These are phyloP conservation scores for Dendrobium chrysotoxum DNA, from an alignment of 106 monocot genomes.

Conservation along the genomic window DNA sequence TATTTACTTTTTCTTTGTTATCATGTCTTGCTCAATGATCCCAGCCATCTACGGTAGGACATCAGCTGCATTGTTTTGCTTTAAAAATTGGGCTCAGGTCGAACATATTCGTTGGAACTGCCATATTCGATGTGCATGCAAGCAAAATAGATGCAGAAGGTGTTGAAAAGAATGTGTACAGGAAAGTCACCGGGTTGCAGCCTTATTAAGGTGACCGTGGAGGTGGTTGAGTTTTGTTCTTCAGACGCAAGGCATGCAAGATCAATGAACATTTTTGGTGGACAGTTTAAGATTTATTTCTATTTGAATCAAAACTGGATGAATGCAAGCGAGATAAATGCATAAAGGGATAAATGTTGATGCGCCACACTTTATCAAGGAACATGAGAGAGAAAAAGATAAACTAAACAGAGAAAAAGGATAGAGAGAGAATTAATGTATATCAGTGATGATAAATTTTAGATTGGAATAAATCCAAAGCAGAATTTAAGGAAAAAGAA, in stretches of 20 bases:
- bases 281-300: slow-evolving; percentile 8
- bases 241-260: slow-evolving; percentile 30
- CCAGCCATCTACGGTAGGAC: slow-evolving; percentile 5
- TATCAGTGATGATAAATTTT: too few relatives aligned
- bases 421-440: too few relatives aligned
- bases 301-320: neutral
- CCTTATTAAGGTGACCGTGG: slow-evolving; percentile 22
- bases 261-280: slow-evolving; percentile 21
- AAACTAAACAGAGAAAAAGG: too few relatives aligned
- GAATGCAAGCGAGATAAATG: too few relatives aligned
- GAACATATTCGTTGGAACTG: slow-evolving; percentile 35
- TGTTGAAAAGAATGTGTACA: slow-evolving; percentile 9
- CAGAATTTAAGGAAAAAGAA: too few relatives aligned
- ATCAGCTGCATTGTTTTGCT: slow-evolving; percentile 32
- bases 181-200: slow-evolving; percentile 23
- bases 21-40: slow-evolving; percentile 27
- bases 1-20: slow-evolving; percentile 47
- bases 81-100: slow-evolving; percentile 35
- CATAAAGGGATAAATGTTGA: too few relatives aligned
- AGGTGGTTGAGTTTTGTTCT: slow-evolving; percentile 35
- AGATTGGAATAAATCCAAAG: too few relatives aligned
- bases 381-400: too few relatives aligned
- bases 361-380: too few relatives aligned
- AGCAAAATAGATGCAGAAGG: neutral
- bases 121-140: slow-evolving; percentile 47